A percentile compares a stretch with the other conserved stretches of the same genome.
Evolutionary conservation across 2,329 filamentous ascomycete genomes (phyloP).

Genomic region (Rugonectria rugulosa): DNA sequence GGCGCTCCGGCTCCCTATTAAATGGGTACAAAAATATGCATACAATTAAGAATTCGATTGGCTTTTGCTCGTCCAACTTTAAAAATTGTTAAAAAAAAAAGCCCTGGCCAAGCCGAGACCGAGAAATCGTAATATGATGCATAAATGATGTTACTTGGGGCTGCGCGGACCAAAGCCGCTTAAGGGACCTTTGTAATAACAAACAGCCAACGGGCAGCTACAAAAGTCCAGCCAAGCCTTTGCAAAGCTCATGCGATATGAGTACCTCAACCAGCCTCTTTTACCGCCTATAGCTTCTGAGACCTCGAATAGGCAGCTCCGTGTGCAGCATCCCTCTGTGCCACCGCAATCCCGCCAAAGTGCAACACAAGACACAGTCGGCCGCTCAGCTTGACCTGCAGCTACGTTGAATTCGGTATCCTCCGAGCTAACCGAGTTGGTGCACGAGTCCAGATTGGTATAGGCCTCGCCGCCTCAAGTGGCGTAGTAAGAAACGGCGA

Average conservation of each 20-base stretch:
- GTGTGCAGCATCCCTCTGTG: neutral
- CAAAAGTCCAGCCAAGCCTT: too few relatives aligned
- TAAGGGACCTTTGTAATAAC: too few relatives aligned
- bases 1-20: neutral
- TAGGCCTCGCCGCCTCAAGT: too few relatives aligned
- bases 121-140: too few relatives aligned
- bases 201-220: too few relatives aligned
- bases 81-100: too few relatives aligned
- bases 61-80: neutral
- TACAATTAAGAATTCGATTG: slow-evolving; percentile 2
- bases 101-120: too few relatives aligned
- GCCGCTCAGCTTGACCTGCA: neutral
- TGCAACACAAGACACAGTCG: neutral
- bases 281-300: neutral
- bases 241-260: too few relatives aligned
- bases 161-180: too few relatives aligned
- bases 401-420: neutral
- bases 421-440: neutral
- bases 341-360: neutral
- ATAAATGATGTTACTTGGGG: too few relatives aligned
- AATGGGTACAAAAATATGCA: neutral
- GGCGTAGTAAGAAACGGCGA: too few relatives aligned
- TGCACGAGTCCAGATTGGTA: neutral
- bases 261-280: neutral
- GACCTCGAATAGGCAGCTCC: neutral